Evolutionary conservation across 2,329 filamentous ascomycete species (phyloP).

Genomic region (Aspergillus arachidicola): DNA sequence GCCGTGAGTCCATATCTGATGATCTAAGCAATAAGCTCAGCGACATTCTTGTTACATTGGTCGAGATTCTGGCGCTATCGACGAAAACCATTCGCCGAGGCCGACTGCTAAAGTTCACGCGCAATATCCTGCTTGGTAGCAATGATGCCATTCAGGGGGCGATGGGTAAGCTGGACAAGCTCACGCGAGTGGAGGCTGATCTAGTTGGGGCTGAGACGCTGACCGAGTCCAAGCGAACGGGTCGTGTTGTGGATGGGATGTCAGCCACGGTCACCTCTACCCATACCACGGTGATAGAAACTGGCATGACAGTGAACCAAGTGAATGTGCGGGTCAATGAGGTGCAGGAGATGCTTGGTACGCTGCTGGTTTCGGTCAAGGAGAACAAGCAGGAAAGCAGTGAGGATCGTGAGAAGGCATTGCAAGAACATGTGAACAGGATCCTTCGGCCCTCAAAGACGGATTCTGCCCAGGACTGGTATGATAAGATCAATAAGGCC

Average conservation of each 20-base stretch:
- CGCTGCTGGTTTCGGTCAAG: not conserved
- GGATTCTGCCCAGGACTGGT: slow-evolving; percentile 43
- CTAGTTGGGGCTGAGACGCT: slow-evolving; percentile 43
- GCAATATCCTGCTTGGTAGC: slow-evolving; percentile 44
- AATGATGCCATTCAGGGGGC: slow-evolving; percentile 46
- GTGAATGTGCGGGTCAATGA: slow-evolving; percentile 12
- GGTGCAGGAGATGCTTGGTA: slow-evolving; percentile 13
- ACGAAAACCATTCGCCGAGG: slow-evolving; percentile 47
- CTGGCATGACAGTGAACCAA: slow-evolving; percentile 10
- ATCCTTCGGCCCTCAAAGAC: slow-evolving; percentile 48
- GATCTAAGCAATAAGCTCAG: slow-evolving; percentile 41
- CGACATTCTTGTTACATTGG: slow-evolving; percentile 47
- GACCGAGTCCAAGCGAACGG: slow-evolving; percentile 13
- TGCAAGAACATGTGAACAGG: slow-evolving; percentile 1
- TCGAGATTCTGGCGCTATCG: slow-evolving; percentile 51
- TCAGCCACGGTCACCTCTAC: slow-evolving; percentile 5
- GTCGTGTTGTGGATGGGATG: slow-evolving; percentile 10
- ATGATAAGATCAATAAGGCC: slow-evolving; percentile 44
- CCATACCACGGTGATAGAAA: slow-evolving; percentile 7
- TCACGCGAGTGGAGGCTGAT: slow-evolving; percentile 47
- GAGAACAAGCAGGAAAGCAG: slow-evolving; percentile 6
- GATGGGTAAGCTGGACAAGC: slow-evolving; percentile 43
- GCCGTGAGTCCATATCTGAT: slow-evolving; percentile 5
- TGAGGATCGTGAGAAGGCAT: slow-evolving; percentile 1
- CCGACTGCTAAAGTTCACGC: slow-evolving; percentile 44